Percentiles rank a stretch among this genome's conserved stretches.
Evolutionary conservation across 495 filamentous ascomycete genomes (phyloP).

Genomic region (Chaetomium fimeti): DNA sequence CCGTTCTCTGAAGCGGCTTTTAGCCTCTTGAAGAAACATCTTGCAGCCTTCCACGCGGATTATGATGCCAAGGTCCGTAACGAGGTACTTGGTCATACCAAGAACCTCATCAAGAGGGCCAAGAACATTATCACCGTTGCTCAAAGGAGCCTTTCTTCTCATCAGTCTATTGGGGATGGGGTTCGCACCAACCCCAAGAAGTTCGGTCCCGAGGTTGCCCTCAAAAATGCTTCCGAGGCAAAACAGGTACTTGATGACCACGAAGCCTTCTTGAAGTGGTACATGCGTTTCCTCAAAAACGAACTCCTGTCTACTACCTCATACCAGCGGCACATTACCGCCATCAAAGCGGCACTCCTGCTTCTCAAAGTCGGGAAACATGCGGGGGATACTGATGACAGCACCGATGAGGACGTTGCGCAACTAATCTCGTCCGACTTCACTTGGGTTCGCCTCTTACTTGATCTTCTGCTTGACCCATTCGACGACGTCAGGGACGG

Average conservation of each 20-base stretch:
- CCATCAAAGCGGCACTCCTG: constrained; percentile 63
- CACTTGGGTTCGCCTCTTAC: constrained; percentile 61
- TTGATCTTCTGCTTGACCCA: constrained; percentile 80
- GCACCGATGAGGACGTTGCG: constrained; percentile 29
- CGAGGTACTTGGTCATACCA: constrained; percentile 66
- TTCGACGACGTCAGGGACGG: constrained; percentile 85
- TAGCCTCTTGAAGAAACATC: constrained; percentile 55
- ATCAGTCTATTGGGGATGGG: constrained; percentile 3
- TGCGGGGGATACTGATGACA: constrained; percentile 31
- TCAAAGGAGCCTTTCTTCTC: constrained; percentile 34
- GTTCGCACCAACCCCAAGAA: constrained; percentile 19
- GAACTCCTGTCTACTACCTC: constrained; percentile 74
- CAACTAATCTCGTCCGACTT: constrained; percentile 24
- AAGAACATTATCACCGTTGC: constrained; percentile 49
- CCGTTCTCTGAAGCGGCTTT: constrained; percentile 63
- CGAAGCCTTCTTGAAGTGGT: constrained; percentile 63
- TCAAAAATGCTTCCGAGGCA: constrained; percentile 29
- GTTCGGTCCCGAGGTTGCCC: constrained; percentile 27
- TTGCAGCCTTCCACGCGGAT: constrained; percentile 72
- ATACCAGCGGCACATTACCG: constrained; percentile 83
- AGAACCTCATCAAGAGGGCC: constrained; percentile 65
- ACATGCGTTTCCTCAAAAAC: constrained; percentile 63
- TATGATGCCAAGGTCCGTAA: constrained; percentile 80
- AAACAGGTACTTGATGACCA: constrained; percentile 44
- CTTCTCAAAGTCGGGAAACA: constrained; percentile 55